phyloP scores from a whole-genome alignment of 495 filamentous ascomycete genomes.

The Lindgomyces ingoldianus region DNA sequence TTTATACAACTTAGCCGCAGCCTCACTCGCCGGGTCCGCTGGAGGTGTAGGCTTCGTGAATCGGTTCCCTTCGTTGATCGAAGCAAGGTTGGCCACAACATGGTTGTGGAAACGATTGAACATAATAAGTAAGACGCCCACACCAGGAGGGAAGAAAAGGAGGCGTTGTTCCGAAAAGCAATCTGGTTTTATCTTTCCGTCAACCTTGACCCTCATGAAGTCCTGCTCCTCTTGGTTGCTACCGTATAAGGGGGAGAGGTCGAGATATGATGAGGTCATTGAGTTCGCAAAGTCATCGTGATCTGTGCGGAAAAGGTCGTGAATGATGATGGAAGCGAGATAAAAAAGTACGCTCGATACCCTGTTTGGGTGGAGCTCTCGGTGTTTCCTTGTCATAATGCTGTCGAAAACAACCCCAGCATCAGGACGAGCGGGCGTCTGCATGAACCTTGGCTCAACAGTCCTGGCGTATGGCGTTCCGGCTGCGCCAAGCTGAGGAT shows the following conservation, averaged over 20 bases:
- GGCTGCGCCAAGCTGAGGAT: conserved; percentile 67
- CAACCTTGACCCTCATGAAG: conserved; percentile 72
- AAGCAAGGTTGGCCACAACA: conserved; percentile 54
- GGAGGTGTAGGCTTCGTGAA: conserved; percentile 50
- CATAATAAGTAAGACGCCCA: conserved; percentile 67
- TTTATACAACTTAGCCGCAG: conserved; percentile 22
- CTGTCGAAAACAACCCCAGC: conserved; percentile 77
- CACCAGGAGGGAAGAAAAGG: conserved; percentile 81
- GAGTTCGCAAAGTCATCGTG: conserved; percentile 59
- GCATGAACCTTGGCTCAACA: conserved; percentile 63
- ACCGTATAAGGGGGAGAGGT: conserved; percentile 83
- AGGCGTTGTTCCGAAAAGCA: conserved; percentile 75
- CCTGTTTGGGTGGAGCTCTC: conserved; percentile 70
- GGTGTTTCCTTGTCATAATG: conserved; percentile 63
- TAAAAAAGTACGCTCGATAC: conserved; percentile 90
- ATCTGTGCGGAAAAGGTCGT: conserved; percentile 69
- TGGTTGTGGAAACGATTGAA: conserved; percentile 59
- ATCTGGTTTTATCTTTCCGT: conserved; percentile 83
- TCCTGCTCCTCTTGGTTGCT: conserved; percentile 76
- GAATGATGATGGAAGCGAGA: conserved; percentile 85
- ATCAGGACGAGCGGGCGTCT: conserved; percentile 69
- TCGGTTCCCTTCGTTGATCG: conserved; percentile 61
- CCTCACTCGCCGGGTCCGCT: not conserved
- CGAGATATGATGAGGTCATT: conserved; percentile 80
- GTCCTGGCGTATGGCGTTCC: conserved; percentile 71